Conservation (phyloP, 1,284 basidiomycete genomes). For the Taiwanofungus camphoratus region DNA sequence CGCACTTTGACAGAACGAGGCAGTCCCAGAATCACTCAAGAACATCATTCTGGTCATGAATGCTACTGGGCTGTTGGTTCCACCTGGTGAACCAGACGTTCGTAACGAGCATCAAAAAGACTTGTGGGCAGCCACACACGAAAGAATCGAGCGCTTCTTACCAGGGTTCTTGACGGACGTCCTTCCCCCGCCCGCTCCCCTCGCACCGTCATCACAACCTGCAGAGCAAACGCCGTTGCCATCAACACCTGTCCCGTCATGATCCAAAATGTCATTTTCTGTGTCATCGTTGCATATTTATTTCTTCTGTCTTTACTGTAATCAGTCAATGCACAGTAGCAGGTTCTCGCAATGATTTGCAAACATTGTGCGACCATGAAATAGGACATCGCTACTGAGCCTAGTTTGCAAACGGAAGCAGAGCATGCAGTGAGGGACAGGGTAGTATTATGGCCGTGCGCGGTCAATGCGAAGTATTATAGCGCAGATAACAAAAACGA, state of each 20-base stretch:
- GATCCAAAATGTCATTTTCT: not conserved
- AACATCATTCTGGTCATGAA: slow-evolving; percentile 97
- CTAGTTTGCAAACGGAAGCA: too few relatives aligned
- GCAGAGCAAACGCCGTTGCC: not conserved
- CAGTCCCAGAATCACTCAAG: slow-evolving; percentile 93
- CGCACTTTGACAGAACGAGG: slow-evolving; percentile 66
- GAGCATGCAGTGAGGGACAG: too few relatives aligned
- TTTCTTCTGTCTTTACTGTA: too few relatives aligned
- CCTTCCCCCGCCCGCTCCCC: slow-evolving; percentile 40
- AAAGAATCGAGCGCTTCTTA: slow-evolving; percentile 82
- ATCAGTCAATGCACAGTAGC: too few relatives aligned
- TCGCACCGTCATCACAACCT: slow-evolving; percentile 9
- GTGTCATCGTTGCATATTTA: too few relatives aligned
- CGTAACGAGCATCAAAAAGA: slow-evolving; percentile 66
- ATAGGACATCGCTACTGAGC: too few relatives aligned
- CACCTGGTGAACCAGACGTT: slow-evolving; percentile 49
- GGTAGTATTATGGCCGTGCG: too few relatives aligned
- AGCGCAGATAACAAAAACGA: slow-evolving; percentile 3
- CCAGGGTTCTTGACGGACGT: slow-evolving; percentile 82
- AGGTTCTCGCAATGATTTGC: too few relatives aligned
- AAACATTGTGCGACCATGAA: too few relatives aligned
- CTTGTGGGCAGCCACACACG: slow-evolving; percentile 80
- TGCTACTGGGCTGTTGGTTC: slow-evolving; percentile 76
- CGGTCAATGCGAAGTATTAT: slow-evolving; percentile 4
- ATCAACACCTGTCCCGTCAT: not conserved